phyloP scores from a whole-genome alignment of 768 basidiomycete genomes.

The Lactifluus piperatus region DNA sequence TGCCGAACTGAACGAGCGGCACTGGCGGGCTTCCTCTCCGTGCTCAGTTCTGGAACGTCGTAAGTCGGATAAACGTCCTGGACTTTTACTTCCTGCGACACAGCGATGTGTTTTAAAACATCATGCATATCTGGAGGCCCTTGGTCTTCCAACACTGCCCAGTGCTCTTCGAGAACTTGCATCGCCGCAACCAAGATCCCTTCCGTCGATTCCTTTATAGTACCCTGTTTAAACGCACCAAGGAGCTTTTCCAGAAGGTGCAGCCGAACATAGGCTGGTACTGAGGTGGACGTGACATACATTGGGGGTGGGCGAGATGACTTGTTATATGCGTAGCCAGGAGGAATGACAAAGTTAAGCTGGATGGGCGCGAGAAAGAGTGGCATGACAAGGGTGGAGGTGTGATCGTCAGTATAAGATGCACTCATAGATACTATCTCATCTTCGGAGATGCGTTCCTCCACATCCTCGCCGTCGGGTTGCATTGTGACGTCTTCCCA shows the following conservation, averaged over 20 bases:
- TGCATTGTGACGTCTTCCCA: slow-evolving; percentile 19
- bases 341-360: slow-evolving; percentile 56
- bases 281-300: slow-evolving; percentile 59
- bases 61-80: background rate
- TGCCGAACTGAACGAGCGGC: slow-evolving; percentile 22
- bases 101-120: slow-evolving; percentile 55
- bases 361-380: slow-evolving; percentile 55
- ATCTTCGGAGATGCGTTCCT: slow-evolving; percentile 34
- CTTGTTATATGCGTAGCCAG: slow-evolving; percentile 37
- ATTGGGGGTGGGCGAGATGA: slow-evolving; percentile 51
- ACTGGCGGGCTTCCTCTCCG: slow-evolving; percentile 17
- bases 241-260: slow-evolving; percentile 68
- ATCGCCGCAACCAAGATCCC: slow-evolving; percentile 65
- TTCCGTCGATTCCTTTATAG: slow-evolving; percentile 56
- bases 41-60: background rate
- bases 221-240: slow-evolving; percentile 40
- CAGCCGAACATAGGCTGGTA: slow-evolving; percentile 75
- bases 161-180: slow-evolving; percentile 61
- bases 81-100: slow-evolving; percentile 17
- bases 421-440: slow-evolving; percentile 38
- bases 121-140: slow-evolving; percentile 70
- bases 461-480: background rate
- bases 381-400: slow-evolving; percentile 43
- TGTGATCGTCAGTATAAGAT: slow-evolving; percentile 35
- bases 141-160: slow-evolving; percentile 54